Conservation (phyloP, 139 green algal genomes). For the Chlorella vulgaris region DNA sequence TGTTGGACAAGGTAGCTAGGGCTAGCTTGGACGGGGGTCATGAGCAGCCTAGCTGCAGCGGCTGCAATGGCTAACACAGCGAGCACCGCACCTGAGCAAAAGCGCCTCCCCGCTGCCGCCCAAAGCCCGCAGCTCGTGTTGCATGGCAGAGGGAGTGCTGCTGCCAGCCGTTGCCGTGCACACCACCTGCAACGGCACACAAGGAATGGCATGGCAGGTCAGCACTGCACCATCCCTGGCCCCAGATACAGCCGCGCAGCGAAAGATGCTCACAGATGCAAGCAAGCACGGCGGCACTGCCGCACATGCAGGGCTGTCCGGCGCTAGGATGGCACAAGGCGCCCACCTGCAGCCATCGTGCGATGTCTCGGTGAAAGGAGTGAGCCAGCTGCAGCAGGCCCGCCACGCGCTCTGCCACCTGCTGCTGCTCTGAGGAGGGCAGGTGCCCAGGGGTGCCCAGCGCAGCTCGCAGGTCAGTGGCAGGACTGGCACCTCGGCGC, state of each 20-base stretch:
- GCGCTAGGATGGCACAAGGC: too few relatives aligned
- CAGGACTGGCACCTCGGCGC: background rate
- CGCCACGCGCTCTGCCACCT: background rate
- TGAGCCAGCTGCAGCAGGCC: conserved; percentile 9
- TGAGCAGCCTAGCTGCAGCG: too few relatives aligned
- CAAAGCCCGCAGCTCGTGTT: background rate
- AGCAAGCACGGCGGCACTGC: background rate
- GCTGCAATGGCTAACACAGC: background rate
- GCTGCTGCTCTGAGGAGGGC: background rate
- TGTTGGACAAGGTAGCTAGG: background rate
- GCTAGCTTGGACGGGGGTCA: too few relatives aligned
- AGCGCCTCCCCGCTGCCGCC: background rate
- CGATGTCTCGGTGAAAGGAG: background rate
- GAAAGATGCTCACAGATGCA: background rate
- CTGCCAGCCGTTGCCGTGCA: background rate
- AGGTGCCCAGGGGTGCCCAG: conserved; percentile 5
- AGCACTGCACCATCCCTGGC: background rate
- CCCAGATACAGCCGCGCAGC: background rate
- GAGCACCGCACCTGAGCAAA: background rate
- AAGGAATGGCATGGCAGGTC: background rate
- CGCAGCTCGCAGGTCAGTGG: conserved; percentile 10
- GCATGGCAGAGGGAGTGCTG: background rate
- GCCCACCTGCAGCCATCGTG: conserved; percentile 13
- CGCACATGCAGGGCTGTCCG: background rate
- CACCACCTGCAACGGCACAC: background rate